These are phyloP conservation scores for Conticribra weissflogii DNA, from an alignment of 108 stramenopile species.

Conservation along the genomic window DNA sequence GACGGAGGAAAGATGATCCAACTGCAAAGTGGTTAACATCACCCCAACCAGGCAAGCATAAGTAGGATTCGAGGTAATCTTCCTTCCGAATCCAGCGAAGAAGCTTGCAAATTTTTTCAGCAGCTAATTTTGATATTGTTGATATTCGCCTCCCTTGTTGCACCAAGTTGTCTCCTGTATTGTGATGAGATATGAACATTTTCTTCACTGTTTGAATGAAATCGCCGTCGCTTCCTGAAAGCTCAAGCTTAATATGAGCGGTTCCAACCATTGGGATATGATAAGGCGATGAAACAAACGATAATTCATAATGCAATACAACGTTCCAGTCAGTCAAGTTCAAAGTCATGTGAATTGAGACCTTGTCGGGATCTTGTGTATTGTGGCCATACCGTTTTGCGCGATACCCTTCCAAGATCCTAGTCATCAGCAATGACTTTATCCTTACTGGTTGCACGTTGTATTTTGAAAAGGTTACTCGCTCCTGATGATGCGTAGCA, in stretches of 20 bases:
- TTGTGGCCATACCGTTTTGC: constrained; percentile 70
- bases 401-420: constrained; percentile 80
- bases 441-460: constrained; percentile 70
- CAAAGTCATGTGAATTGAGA: constrained; percentile 70
- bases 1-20: constrained; percentile 57
- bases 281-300: constrained; percentile 68
- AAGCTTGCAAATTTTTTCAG: constrained; percentile 61
- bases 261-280: constrained; percentile 64
- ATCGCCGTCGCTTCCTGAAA: constrained; percentile 60
- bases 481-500: constrained; percentile 20
- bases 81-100: constrained; percentile 69
- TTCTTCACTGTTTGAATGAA: constrained; percentile 74
- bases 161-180: constrained; percentile 19
- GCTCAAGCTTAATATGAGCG: constrained; percentile 80
- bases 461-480: constrained; percentile 69
- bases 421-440: constrained; percentile 68
- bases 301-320: constrained; percentile 73
- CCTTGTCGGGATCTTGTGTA: constrained; percentile 73
- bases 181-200: constrained; percentile 58
- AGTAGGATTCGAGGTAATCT: constrained; percentile 66
- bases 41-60: constrained; percentile 67
- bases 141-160: constrained; percentile 38
- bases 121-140: constrained; percentile 50
- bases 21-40: constrained; percentile 51
- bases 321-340: constrained; percentile 57